Percentiles rank a stretch among this genome's conserved stretches.
These are phyloP conservation scores for Steccherinum ochraceum DNA, from an alignment of 768 basidiomycete genomes.

Conservation along the genomic window DNA sequence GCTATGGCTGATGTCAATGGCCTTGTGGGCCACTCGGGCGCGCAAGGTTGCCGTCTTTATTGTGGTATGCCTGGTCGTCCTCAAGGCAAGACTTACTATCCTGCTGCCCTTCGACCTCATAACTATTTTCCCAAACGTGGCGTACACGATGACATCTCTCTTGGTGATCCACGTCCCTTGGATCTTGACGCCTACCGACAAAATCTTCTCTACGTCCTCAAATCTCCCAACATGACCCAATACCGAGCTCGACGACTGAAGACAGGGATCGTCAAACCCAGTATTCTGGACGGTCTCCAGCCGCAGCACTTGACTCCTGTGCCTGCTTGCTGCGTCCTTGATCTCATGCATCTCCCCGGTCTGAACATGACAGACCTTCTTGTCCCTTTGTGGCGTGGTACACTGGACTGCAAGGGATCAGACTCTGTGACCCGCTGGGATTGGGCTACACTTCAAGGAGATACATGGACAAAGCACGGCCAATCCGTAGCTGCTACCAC, in stretches of 20 bases:
- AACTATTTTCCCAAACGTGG: slow-evolving; percentile 22
- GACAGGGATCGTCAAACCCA: slow-evolving; percentile 31
- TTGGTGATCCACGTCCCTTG: neutral
- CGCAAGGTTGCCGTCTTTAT: slow-evolving; percentile 27
- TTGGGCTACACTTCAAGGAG: slow-evolving; percentile 19
- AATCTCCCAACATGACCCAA: slow-evolving; percentile 16
- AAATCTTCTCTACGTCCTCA: slow-evolving; percentile 14
- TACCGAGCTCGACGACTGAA: slow-evolving; percentile 20
- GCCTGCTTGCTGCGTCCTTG: slow-evolving; percentile 25
- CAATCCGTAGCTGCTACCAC: slow-evolving; percentile 21
- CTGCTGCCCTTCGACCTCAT: slow-evolving; percentile 21
- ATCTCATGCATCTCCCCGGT: slow-evolving; percentile 32
- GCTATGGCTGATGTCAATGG: slow-evolving; percentile 24
- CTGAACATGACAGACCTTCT: slow-evolving; percentile 32
- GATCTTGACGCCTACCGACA: slow-evolving; percentile 8
- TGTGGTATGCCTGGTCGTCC: slow-evolving; percentile 23
- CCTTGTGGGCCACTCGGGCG: slow-evolving; percentile 26
- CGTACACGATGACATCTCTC: slow-evolving; percentile 18
- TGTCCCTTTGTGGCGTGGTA: slow-evolving; percentile 26
- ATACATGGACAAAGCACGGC: slow-evolving; percentile 31
- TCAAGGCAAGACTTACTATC: slow-evolving; percentile 29
- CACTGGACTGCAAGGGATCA: slow-evolving; percentile 15
- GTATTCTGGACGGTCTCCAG: slow-evolving; percentile 24
- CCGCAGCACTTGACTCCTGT: slow-evolving; percentile 14
- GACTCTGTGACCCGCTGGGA: too few relatives aligned